Evolutionary conservation across 306 rosid species (phyloP).

Genomic region (Herpetospermum pedunculosum): DNA sequence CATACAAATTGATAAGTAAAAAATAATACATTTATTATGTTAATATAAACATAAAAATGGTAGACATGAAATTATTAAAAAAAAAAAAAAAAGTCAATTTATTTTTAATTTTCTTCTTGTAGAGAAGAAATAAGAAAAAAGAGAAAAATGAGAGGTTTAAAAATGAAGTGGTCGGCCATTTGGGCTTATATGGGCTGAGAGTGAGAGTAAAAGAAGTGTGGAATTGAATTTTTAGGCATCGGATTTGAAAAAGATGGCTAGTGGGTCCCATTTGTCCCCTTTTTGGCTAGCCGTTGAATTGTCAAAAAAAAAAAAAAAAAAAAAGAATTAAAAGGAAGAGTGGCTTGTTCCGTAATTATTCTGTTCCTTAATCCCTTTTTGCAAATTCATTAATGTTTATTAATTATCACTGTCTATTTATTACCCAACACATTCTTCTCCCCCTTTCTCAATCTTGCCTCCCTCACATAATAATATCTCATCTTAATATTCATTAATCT

Average conservation of each 20-base stretch:
- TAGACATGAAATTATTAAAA: neutral
- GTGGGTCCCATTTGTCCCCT: neutral
- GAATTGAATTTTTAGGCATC: neutral
- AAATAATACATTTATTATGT: no score
- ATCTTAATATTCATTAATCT: neutral
- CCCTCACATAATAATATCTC: neutral
- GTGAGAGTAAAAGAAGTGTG: neutral
- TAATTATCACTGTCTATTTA: slow-evolving; percentile 2
- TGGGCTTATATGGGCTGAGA: neutral
- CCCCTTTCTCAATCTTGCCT: neutral
- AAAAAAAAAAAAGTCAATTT: neutral
- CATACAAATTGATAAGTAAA: no score
- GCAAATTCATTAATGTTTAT: neutral
- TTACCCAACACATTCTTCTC: neutral
- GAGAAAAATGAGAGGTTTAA: neutral
- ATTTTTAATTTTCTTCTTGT: neutral
- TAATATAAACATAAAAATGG: no score
- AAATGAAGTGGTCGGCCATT: neutral
- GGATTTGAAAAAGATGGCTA: neutral
- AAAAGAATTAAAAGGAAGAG: neutral
- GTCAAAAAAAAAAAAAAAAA: neutral
- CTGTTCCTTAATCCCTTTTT: neutral
- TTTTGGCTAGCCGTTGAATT: neutral
- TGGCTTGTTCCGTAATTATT: slow-evolving; percentile 1
- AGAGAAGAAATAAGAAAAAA: neutral